phyloP scores from a whole-genome alignment of 1,284 basidiomycete species.

The Lentinula novae-zelandiae region DNA sequence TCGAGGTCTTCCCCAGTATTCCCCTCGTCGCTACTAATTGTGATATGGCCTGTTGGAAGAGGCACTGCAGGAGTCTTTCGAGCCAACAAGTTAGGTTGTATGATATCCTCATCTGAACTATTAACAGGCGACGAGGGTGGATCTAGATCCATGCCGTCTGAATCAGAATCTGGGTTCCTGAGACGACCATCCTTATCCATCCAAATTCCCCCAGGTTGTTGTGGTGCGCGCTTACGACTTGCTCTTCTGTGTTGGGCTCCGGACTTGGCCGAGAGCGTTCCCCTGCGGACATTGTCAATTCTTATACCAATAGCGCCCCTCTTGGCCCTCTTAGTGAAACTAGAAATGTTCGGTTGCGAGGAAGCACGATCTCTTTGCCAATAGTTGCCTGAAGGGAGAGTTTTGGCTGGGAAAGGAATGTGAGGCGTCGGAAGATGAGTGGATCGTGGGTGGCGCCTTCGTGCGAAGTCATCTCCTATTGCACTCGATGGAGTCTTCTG shows the following conservation, averaged over 20 bases:
- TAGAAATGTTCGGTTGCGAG: background rate
- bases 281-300: background rate
- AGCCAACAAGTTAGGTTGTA: background rate
- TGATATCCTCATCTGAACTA: background rate
- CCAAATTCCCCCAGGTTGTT: background rate
- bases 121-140: background rate
- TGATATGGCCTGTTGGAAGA: background rate
- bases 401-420: background rate
- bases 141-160: background rate
- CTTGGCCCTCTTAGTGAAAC: background rate
- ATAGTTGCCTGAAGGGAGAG: background rate
- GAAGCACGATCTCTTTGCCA: background rate
- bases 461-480: background rate
- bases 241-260: background rate
- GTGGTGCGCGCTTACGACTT: background rate
- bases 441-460: background rate
- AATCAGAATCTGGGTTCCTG: background rate
- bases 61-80: background rate
- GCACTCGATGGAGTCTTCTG: background rate
- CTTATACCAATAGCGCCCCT: background rate
- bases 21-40: background rate
- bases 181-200: background rate
- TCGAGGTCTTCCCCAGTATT: background rate
- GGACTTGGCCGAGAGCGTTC: background rate
- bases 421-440: slow-evolving; percentile 2